These are phyloP conservation scores for Podospora anserina DNA, from an alignment of 495 filamentous ascomycete species.

Conservation along the genomic window DNA sequence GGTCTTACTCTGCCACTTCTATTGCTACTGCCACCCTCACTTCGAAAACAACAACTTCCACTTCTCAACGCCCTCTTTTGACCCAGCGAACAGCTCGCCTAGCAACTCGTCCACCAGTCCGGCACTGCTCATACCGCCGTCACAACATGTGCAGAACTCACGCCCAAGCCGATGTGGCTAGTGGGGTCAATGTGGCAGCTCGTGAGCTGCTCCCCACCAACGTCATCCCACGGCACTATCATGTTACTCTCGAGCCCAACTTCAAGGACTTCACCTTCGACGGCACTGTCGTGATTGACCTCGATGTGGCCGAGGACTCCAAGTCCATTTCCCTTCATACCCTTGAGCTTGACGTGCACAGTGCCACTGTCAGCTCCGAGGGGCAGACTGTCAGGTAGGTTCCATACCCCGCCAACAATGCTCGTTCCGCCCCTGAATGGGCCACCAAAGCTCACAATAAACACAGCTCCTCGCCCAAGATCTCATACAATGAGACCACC, in stretches of 20 bases:
- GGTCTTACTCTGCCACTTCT: slow-evolving; percentile 18
- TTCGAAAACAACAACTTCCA: slow-evolving; percentile 14
- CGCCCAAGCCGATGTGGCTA: slow-evolving; percentile 40
- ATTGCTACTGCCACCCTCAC: background rate
- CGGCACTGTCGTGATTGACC: slow-evolving; percentile 64
- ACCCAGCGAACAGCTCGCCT: background rate
- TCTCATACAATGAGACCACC: slow-evolving; percentile 59
- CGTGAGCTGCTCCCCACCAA: slow-evolving; percentile 63
- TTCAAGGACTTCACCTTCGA: slow-evolving; percentile 67
- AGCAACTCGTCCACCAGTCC: slow-evolving; percentile 27
- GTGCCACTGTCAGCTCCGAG: slow-evolving; percentile 60
- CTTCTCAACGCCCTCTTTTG: slow-evolving; percentile 17
- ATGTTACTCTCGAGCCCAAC: slow-evolving; percentile 70
- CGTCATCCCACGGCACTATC: slow-evolving; percentile 65
- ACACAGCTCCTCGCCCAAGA: slow-evolving; percentile 48
- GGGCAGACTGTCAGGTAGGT: slow-evolving; percentile 45
- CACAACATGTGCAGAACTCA: slow-evolving; percentile 56
- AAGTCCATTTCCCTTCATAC: slow-evolving; percentile 85
- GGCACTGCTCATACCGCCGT: slow-evolving; percentile 52
- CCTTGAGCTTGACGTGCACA: slow-evolving; percentile 79
- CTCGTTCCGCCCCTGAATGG: background rate
- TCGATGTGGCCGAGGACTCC: slow-evolving; percentile 82
- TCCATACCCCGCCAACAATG: background rate
- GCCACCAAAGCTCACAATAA: slow-evolving; percentile 18
- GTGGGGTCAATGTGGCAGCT: slow-evolving; percentile 46